Evolutionary conservation across 176 grass and related monocot genomes (phyloP).

Genomic region (Alopecurus myosuroides): DNA sequence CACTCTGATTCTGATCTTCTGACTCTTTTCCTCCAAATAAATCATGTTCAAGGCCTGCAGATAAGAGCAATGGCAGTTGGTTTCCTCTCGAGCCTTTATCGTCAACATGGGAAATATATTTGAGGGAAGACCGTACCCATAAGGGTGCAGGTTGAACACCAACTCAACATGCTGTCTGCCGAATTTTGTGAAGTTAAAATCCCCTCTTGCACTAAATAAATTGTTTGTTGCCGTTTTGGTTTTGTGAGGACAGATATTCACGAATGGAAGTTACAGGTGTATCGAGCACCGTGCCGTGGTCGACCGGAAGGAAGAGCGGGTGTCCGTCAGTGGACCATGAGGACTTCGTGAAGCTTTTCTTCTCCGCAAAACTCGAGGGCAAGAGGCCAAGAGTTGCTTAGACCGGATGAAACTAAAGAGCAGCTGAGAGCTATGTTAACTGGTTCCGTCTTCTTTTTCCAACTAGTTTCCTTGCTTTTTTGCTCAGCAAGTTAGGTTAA

Average conservation of each 20-base stretch:
- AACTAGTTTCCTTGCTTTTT: too few species aligned
- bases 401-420: constrained; percentile 2
- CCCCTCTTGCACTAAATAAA: neutral
- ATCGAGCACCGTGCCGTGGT: constrained; percentile 40
- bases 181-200: neutral
- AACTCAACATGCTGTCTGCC: neutral
- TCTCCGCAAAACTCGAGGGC: constrained; percentile 25
- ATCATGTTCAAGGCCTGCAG: constrained; percentile 53
- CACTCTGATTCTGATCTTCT: too few species aligned
- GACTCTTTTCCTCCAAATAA: constrained; percentile 51
- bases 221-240: neutral
- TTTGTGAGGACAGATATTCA: constrained; percentile 42
- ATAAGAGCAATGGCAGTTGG: constrained; percentile 40
- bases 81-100: constrained; percentile 43
- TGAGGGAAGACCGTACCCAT: too few species aligned
- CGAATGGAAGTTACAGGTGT: constrained; percentile 41
- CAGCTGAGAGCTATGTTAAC: neutral
- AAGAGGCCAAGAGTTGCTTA: constrained; percentile 43
- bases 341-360: constrained; percentile 28
- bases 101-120: constrained; percentile 66
- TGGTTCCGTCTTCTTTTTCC: neutral
- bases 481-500: too few species aligned
- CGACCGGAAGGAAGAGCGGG: constrained; percentile 21
- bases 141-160: too few species aligned
- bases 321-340: constrained; percentile 36